phyloP scores from a whole-genome alignment of 257 asterid species.

The Salvia miltiorrhiza region DNA sequence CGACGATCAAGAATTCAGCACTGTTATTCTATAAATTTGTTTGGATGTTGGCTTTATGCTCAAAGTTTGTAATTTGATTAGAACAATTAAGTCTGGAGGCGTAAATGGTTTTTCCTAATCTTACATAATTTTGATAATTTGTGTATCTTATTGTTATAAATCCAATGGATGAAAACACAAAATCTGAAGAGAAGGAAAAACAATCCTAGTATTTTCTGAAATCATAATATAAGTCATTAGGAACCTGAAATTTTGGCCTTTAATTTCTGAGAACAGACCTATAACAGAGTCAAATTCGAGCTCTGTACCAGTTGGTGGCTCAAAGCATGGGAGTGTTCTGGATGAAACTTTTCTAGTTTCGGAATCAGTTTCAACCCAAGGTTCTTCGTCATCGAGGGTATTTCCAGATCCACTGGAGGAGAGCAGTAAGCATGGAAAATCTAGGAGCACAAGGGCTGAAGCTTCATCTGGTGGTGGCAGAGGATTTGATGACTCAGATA shows the following conservation, averaged over 20 bases:
- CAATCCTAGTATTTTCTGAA: neutral
- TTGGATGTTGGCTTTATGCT: slow-evolving; percentile 10
- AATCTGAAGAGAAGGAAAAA: neutral
- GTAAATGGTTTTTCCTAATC: neutral
- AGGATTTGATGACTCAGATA: slow-evolving; percentile 75
- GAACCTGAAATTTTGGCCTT: neutral
- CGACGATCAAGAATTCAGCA: neutral
- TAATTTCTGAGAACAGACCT: slow-evolving; percentile 41
- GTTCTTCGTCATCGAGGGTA: slow-evolving; percentile 37
- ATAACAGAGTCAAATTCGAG: slow-evolving; percentile 63
- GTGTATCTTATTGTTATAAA: slow-evolving; percentile 7
- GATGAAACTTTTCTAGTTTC: too few species aligned
- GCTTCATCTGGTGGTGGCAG: slow-evolving; percentile 51
- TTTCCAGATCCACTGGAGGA: slow-evolving; percentile 72
- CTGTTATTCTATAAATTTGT: neutral
- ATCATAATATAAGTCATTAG: neutral
- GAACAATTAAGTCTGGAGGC: neutral
- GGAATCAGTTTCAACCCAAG: slow-evolving; percentile 55
- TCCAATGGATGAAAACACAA: neutral
- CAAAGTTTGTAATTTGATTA: neutral
- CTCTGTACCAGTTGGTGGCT: slow-evolving; percentile 46
- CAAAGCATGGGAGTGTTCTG: slow-evolving; percentile 33
- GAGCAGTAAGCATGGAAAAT: slow-evolving; percentile 50
- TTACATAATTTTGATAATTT: neutral
- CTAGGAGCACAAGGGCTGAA: slow-evolving; percentile 52